A percentile compares a stretch with the other conserved stretches of the same genome.
Evolutionary conservation across 2,329 filamentous ascomycete genomes (phyloP).

Genomic region (Phoma sp.): DNA sequence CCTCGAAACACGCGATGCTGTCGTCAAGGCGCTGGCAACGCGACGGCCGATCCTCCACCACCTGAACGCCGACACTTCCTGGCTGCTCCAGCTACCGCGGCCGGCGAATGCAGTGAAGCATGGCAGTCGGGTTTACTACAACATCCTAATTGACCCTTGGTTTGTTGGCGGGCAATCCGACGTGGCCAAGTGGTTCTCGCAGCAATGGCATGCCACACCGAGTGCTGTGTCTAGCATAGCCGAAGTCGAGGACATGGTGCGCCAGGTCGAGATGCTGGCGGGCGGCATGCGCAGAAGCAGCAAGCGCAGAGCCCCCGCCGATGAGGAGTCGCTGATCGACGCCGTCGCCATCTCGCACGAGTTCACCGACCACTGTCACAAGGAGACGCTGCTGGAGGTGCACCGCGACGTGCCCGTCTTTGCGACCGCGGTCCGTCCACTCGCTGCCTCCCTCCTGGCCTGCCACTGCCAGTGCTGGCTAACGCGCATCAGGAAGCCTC

Average conservation of each 20-base stretch:
- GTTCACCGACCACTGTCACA: slow-evolving; percentile 72
- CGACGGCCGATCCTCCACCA: slow-evolving; percentile 65
- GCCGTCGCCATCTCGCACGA: slow-evolving; percentile 67
- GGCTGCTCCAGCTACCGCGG: slow-evolving; percentile 69
- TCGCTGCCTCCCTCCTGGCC: no score
- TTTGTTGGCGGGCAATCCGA: slow-evolving; percentile 67
- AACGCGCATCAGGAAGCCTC: slow-evolving; percentile 57
- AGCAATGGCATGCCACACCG: slow-evolving; percentile 66
- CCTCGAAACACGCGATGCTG: slow-evolving; percentile 50
- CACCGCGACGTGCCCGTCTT: slow-evolving; percentile 62
- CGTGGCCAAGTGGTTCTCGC: slow-evolving; percentile 68
- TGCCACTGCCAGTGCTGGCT: neutral
- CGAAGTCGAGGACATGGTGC: slow-evolving; percentile 61
- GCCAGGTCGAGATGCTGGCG: slow-evolving; percentile 56
- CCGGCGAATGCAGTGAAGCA: slow-evolving; percentile 53
- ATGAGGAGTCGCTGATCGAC: slow-evolving; percentile 57
- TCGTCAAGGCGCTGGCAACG: slow-evolving; percentile 49
- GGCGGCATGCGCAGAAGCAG: slow-evolving; percentile 33
- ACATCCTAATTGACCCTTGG: slow-evolving; percentile 71
- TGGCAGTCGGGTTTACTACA: slow-evolving; percentile 61
- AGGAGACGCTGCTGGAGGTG: slow-evolving; percentile 64
- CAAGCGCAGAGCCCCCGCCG: slow-evolving; percentile 19
- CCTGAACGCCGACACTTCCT: slow-evolving; percentile 70
- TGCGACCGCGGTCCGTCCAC: slow-evolving; percentile 55
- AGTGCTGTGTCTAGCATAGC: slow-evolving; percentile 61